Base-by-base conservation (phyloP, 441 rosid genomes). In the Adansonia gregorii region DNA sequence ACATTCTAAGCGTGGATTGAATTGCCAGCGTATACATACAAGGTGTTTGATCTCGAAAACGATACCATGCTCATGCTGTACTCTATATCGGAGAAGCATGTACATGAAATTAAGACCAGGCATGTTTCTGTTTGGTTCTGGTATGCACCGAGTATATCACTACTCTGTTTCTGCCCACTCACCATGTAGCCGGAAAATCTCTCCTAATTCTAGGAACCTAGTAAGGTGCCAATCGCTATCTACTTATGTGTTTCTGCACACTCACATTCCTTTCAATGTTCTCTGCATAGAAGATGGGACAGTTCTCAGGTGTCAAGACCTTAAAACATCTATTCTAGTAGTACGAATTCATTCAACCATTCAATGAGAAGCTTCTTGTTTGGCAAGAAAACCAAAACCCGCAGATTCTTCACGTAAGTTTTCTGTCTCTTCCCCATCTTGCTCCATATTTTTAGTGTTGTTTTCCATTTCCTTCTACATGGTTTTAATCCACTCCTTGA, bases 301-400 rank as follows among this genome's bases (percentile, higher is more conserved):
- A 0, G 91, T 92, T 80, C 94, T 35, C 39, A 2, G 39, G 39
- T 35, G 39, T 92, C 74, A 90, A 89, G 85, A 81, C 88, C 43
- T 92, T 92, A 81, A 78, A 85, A 63, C 96, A 92, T 83, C 86
- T 92, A 93, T 92, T 79, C 93, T 81, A 90, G 96, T 54, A 90
- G 88, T 82, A 90, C 87, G 87, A 90, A 90, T 91, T 91, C 82
- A 91, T 91, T 31, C 92, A 91, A 78, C 92, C 89, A 77, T 92
- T 92, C 76, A 92, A 92, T 72, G 94, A 90, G 80, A 91, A 91
- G 83, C 94, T 91, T 80, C 94, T 91, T 78, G 96, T 91, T 83
- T 90, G 89, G 88, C 96, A 92, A 86, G 94, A 90, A 69, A 87
- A 89, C 60, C 94, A 92, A 83, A 90, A 92, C 77, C 96, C 89